A percentile compares a stretch with the other conserved stretches of the same genome.
phyloP scores from a whole-genome alignment of 371 early-diverging fungal species.

The Gilbertella persicaria region DNA sequence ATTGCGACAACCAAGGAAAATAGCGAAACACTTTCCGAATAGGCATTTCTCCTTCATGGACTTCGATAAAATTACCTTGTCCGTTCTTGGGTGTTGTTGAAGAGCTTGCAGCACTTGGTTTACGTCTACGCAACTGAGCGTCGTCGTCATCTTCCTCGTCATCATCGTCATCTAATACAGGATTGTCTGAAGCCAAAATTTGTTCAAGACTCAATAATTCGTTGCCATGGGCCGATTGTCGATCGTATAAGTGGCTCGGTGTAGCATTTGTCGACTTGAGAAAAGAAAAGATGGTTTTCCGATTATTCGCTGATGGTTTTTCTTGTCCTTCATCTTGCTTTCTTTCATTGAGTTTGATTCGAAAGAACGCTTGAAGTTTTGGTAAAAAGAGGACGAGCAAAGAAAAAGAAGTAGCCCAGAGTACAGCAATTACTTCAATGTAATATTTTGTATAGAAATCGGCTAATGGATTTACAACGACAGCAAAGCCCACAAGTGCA shows the following conservation, averaged over 20 bases:
- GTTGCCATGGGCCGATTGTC: slow-evolving; percentile 3
- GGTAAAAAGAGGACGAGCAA: slow-evolving; percentile 58
- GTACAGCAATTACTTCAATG: slow-evolving; percentile 48
- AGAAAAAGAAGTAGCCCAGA: slow-evolving; percentile 61
- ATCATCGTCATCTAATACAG: slow-evolving; percentile 14
- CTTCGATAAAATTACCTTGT: slow-evolving; percentile 27
- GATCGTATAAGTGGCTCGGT: background rate
- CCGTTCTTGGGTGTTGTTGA: background rate
- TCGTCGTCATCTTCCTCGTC: slow-evolving; percentile 1
- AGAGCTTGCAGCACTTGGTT: slow-evolving; percentile 12
- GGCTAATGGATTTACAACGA: slow-evolving; percentile 47
- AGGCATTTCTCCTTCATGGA: slow-evolving; percentile 56
- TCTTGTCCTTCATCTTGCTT: slow-evolving; percentile 10
- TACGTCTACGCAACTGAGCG: slow-evolving; percentile 7
- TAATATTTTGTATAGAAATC: slow-evolving; percentile 60
- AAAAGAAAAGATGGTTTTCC: slow-evolving; percentile 17
- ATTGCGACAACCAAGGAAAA: slow-evolving; percentile 54
- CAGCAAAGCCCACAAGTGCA: slow-evolving; percentile 55
- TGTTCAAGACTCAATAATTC: slow-evolving; percentile 36
- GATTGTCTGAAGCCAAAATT: slow-evolving; percentile 30
- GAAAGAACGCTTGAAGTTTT: slow-evolving; percentile 48
- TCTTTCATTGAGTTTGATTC: slow-evolving; percentile 16
- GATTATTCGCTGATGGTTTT: background rate
- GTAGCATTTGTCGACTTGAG: slow-evolving; percentile 1
- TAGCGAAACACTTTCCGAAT: slow-evolving; percentile 55